Percentiles rank a stretch among this genome's conserved stretches.
Evolutionary conservation across 2,329 filamentous ascomycete species (phyloP).

Genomic region (Eutypa lata): DNA sequence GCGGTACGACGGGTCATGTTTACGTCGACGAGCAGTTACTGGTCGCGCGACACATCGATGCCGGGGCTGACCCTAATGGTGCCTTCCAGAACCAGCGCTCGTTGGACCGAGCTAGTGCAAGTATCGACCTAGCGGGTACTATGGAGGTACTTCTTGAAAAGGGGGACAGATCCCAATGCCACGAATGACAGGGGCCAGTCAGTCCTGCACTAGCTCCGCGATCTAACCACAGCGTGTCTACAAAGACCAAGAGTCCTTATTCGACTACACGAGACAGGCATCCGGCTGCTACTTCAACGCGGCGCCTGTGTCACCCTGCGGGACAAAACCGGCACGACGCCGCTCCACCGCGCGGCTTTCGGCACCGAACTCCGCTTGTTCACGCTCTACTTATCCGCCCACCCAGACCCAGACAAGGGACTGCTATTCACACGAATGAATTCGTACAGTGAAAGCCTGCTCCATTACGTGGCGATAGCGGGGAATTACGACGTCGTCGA

Average conservation of each 20-base stretch:
- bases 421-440: slow-evolving; percentile 4
- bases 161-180: background rate
- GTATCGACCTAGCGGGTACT: background rate
- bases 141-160: background rate
- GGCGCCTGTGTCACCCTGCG: background rate
- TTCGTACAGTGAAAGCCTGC: slow-evolving; percentile 18
- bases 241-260: background rate
- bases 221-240: background rate
- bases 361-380: background rate
- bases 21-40: background rate
- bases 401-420: background rate
- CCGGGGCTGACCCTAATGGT: background rate
- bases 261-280: background rate
- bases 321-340: background rate
- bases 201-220: background rate
- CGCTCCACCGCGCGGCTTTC: background rate
- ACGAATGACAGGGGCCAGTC: background rate
- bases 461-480: slow-evolving; percentile 27
- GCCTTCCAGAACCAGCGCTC: background rate
- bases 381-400: background rate
- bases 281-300: background rate
- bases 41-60: background rate
- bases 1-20: background rate
- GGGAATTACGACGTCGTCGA: slow-evolving; percentile 15
- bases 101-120: no score